Evolutionary conservation across 2,329 filamentous ascomycete genomes (phyloP).

Genomic region (Fusarium siculi): DNA sequence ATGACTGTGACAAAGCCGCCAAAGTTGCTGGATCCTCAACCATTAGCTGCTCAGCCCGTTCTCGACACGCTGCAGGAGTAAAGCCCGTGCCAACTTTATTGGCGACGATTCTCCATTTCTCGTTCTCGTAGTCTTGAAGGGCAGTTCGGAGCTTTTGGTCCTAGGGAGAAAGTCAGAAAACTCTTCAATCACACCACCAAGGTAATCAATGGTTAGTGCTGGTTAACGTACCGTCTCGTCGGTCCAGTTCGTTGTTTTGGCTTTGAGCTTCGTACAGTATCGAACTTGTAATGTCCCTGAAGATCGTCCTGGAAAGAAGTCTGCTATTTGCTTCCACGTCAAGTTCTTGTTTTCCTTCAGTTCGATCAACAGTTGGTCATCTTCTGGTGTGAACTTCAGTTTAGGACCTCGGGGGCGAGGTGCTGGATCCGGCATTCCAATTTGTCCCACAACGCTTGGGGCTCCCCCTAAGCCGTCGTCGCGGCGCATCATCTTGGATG

Average conservation of each 20-base stretch:
- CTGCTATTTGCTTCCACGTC: constrained; percentile 97
- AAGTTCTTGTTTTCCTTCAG: constrained; percentile 94
- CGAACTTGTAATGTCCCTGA: constrained; percentile 92
- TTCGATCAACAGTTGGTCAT: constrained; percentile 87
- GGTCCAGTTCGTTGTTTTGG: constrained; percentile 92
- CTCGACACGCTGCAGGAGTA: constrained; percentile 86
- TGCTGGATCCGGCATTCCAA: constrained; percentile 87
- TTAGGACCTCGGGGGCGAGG: constrained; percentile 86
- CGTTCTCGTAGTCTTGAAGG: constrained; percentile 86
- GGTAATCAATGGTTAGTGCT: background rate
- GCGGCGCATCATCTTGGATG: constrained; percentile 73
- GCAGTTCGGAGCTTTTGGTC: constrained; percentile 80
- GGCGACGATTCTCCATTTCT: constrained; percentile 92
- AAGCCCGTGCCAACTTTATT: constrained; percentile 92
- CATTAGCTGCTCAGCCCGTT: constrained; percentile 75
- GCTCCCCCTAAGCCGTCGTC: constrained; percentile 69
- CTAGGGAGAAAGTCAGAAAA: constrained; percentile 55
- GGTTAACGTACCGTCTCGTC: constrained; percentile 82
- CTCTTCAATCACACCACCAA: background rate
- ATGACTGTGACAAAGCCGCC: constrained; percentile 61
- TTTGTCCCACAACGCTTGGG: constrained; percentile 86
- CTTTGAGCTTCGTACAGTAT: constrained; percentile 95
- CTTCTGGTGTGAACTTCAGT: constrained; percentile 92
- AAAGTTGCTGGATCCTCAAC: constrained; percentile 56
- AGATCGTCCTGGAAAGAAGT: constrained; percentile 92